Base-by-base conservation (phyloP, 371 early-diverging fungal genomes). In the Massospora cicadina region DNA sequence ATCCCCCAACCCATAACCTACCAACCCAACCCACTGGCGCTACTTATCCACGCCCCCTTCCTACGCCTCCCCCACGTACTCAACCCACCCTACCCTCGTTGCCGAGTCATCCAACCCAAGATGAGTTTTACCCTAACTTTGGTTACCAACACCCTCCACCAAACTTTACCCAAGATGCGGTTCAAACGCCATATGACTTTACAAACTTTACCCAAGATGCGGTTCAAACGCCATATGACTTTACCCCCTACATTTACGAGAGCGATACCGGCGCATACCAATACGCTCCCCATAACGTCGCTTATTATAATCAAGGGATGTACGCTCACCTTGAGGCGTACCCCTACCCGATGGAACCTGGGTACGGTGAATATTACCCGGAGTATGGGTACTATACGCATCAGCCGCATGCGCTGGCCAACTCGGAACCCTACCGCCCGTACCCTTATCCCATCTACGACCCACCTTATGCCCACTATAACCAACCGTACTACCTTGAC, bases 41-140 rank as follows among this genome's bases (percentile, higher is more conserved):
- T 21, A 59, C 26, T 3, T 29, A 59, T 7, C 60, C 60, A 2
- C 13, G 62, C 21, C 62, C 62, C 12, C 33, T 62, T n/a, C 62
- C 62, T 33, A 62, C 62, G 5, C 62, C 62, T 2, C 32, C 23
- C 26, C 13, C 62, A 17, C 31, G 43, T 43, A 43, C 10, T 43
- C 5, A 17, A 43, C 5, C 10, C 17, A 43, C 17, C 43, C 17
- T 17, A 5, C 5, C 43, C 5, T 43, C 43, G 5, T 17, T 10
- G 43, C 43, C n/a, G n/a, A n/a, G n/a, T n/a, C n/a, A n/a, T n/a
- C n/a, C n/a, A n/a, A n/a, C n/a, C n/a, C n/a, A n/a, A n/a, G n/a
- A n/a, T n/a, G n/a, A n/a, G n/a, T n/a, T n/a, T n/a, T n/a, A n/a
- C n/a, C n/a, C n/a, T n/a, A n/a, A n/a, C n/a, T n/a, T n/a, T n/a